A percentile compares a stretch with the other conserved stretches of the same genome.
Conservation (phyloP, 2,329 filamentous ascomycete species). For the Stachybotrys elegans region DNA sequence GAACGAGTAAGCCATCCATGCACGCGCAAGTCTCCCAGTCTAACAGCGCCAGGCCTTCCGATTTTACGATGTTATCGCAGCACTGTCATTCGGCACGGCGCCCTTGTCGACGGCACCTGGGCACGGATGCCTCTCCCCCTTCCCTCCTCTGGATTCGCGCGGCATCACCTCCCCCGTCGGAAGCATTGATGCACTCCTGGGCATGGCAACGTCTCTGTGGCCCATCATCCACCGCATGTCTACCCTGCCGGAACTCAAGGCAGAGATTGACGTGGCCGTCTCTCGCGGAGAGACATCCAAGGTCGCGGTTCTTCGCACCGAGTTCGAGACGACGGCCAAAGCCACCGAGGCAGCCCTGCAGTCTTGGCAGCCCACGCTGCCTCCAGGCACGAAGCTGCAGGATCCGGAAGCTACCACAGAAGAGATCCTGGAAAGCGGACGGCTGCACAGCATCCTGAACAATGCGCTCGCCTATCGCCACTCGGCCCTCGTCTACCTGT, state of each 20-base stretch:
- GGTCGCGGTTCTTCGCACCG: slow-evolving; percentile 41
- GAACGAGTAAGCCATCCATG: slow-evolving; percentile 48
- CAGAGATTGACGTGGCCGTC: slow-evolving; percentile 42
- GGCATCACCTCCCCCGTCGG: slow-evolving; percentile 40
- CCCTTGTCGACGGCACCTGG: slow-evolving; percentile 48
- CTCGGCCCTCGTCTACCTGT: slow-evolving; percentile 52
- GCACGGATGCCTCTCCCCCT: slow-evolving; percentile 39
- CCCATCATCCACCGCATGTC: slow-evolving; percentile 58
- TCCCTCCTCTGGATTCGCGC: slow-evolving; percentile 40
- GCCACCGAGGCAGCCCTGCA: slow-evolving; percentile 51
- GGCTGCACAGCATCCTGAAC: slow-evolving; percentile 50
- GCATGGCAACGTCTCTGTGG: slow-evolving; percentile 59
- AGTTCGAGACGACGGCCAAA: slow-evolving; percentile 45
- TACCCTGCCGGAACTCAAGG: slow-evolving; percentile 47
- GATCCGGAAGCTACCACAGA: slow-evolving; percentile 17
- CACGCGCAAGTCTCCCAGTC: too few relatives aligned
- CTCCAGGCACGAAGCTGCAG: slow-evolving; percentile 22
- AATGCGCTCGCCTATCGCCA: slow-evolving; percentile 58
- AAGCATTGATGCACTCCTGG: slow-evolving; percentile 54
- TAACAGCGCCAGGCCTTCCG: slow-evolving; percentile 57
- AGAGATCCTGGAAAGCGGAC: slow-evolving; percentile 28
- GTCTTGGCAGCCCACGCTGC: slow-evolving; percentile 50
- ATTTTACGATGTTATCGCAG: slow-evolving; percentile 62
- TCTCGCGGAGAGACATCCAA: slow-evolving; percentile 36
- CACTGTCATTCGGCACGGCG: slow-evolving; percentile 54